Evolutionary conservation across 73 alveolate genomes (phyloP).

Genomic region (Uronychia binucleata): DNA sequence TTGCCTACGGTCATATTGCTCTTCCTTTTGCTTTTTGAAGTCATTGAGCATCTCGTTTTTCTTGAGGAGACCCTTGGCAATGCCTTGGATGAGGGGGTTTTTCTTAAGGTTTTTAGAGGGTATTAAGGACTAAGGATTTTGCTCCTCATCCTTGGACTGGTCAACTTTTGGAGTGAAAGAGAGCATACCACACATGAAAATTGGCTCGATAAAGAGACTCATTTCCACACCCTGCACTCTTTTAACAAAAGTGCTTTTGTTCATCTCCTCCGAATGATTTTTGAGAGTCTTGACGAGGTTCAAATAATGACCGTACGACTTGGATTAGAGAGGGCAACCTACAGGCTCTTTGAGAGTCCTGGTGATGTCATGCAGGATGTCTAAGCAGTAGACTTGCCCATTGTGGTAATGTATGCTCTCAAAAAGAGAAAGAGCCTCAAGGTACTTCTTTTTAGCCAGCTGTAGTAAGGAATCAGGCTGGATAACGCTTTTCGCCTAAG

Average conservation of each 20-base stretch:
- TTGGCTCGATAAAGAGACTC: slow-evolving; percentile 18
- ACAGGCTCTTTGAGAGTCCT: neutral
- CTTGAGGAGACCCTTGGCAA: no score
- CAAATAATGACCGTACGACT: neutral
- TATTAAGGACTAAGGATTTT: no score
- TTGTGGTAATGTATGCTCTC: slow-evolving; percentile 5
- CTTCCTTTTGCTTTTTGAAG: no score
- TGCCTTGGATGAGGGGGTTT: no score
- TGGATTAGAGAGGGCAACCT: neutral
- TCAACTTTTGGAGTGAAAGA: no score
- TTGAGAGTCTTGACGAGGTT: neutral
- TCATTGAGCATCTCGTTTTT: no score
- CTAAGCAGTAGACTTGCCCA: slow-evolving; percentile 22
- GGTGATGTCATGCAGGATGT: slow-evolving; percentile 24
- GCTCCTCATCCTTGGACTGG: no score
- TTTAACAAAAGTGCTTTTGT: neutral
- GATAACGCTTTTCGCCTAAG: neutral
- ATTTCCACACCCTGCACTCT: slow-evolving; percentile 35
- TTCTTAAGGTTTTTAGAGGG: no score
- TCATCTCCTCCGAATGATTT: neutral
- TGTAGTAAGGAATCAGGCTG: neutral
- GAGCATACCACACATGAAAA: neutral
- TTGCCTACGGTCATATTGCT: no score
- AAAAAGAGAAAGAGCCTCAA: slow-evolving; percentile 15
- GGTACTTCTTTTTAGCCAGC: slow-evolving; percentile 15